Base-by-base conservation (phyloP, 352 stramenopile genomes). In the Pythium dissimile region DNA sequence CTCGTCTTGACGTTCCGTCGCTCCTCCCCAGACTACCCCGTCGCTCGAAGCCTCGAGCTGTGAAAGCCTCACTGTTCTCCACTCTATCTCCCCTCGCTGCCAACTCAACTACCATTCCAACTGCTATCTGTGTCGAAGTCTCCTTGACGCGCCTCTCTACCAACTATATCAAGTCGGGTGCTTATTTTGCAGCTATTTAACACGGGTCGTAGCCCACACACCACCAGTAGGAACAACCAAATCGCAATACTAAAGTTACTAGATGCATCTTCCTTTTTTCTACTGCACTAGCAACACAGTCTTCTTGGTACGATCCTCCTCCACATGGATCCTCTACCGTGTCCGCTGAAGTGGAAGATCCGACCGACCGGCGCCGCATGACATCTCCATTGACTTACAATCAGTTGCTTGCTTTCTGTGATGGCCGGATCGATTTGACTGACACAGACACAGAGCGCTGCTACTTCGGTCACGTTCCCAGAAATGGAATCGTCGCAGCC, bases 1-100 rank as follows among this genome's bases (percentile, higher is more conserved):
- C 73, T 89, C 13, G 73, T 86, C 54, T 70, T 89, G 26, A 88
- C 80, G 37, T 87, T 89, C 63, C 77, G 76, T 4, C 71, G 72
- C 38, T 72, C 58, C 16, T 56, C 50, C 0, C 65, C 66, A 2
- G 62, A 76, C 32, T 45, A 60, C 23, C 55, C 54, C 1, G 54
- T 61, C 43, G 54, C 63, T 41, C 72, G 74, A 62, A 76, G 58
- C 34, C 50, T 78, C 24, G 79, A 89, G 42, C 59, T 89, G 38
- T 87, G 64, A 80, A 37, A n/a, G 24, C 35, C 35, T 12, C 18
- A n/a, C 44, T 9, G 13, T 51, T 4, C 16, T 11, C 7, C 52
- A n/a, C 23, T 16, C 26, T 38, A 15, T 20, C 31, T 12, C 18
- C 28, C 20, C 12, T 46, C 30, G 8, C 18, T 20, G 12, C 20